Base-by-base conservation (phyloP, 331 rosid species). In the Erythrophleum ivorense region DNA sequence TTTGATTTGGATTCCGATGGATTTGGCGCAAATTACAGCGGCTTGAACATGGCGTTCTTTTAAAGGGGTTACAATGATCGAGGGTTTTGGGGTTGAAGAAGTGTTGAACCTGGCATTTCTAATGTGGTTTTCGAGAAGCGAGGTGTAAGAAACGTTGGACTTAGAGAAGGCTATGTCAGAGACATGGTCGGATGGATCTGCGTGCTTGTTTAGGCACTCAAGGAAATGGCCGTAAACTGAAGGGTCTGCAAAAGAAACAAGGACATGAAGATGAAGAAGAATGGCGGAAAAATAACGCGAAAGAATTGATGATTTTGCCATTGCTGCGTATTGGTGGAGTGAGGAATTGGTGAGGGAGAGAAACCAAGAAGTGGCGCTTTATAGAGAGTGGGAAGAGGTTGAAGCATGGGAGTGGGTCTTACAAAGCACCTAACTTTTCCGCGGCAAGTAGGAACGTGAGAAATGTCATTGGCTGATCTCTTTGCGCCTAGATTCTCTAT, bases 61-160 rank as follows among this genome's bases (percentile, higher is more conserved):
- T 1, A 46, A 0, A 41, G 97, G 93, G 14, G 93, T 92, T 50
- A 90, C 70, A 14, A 92, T 85, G 77, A 92, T 80, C 6, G 77
- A 59, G 12, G 97, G 97, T n/a, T 90, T 92, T 29, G 70, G 85
- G 2, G 88, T 80, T 0, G 88, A 58, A 24, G 91, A 73, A 33
- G 75, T 78, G 88, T 82, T 92, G 90, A 86, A 91, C 52, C 92
- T 81, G 14, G 91, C 73, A 68, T 92, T 92, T 58, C 97, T 49
- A 77, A 80, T 77, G 85, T 87, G 90, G 78, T 86, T 82, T 48
- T 73, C n/a, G 33, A 92, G 89, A 29, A 88, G 60, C 0, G 91
- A 77, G 53, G 81, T 8, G 69, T 78, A 92, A 9, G 91, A 82
- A 71, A 81, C 38, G 62, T 85, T 86, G 59, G 84, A 54, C 66